Evolutionary conservation across 306 rosid genomes (phyloP).

Genomic region (Rosa lucieae): DNA sequence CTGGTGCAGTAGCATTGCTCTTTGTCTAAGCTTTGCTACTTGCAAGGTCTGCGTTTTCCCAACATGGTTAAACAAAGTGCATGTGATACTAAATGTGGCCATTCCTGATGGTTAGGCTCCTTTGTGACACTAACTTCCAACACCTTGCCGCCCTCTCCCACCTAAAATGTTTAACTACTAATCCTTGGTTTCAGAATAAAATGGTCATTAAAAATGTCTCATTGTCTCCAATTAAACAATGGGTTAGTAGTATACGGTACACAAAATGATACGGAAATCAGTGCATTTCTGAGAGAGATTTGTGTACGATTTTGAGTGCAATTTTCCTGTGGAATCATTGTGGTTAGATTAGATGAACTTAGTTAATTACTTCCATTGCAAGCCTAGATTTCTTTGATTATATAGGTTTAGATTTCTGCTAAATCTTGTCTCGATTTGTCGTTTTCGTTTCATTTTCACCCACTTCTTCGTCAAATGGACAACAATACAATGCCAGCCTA

Average conservation of each 20-base stretch:
- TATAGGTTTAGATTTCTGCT: constrained; percentile 28
- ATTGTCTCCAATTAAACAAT: constrained; percentile 10
- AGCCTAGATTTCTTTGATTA: constrained; percentile 30
- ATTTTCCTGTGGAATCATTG: constrained; percentile 8
- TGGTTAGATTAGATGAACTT: constrained; percentile 22
- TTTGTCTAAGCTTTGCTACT: constrained; percentile 2
- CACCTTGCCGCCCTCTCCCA: constrained; percentile 13
- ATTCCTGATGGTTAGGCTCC: constrained; percentile 13
- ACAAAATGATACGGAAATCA: constrained; percentile 26
- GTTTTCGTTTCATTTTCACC: background rate
- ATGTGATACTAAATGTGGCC: background rate
- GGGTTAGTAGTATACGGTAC: constrained; percentile 21
- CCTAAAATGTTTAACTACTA: background rate
- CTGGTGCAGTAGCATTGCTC: constrained; percentile 4
- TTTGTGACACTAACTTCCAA: constrained; percentile 9
- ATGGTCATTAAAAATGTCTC: background rate
- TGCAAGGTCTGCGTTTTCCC: constrained; percentile 8
- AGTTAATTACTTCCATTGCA: background rate
- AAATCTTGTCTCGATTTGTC: constrained; percentile 28
- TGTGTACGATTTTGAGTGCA: constrained; percentile 6
- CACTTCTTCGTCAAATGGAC: constrained; percentile 6
- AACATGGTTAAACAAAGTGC: constrained; percentile 1
- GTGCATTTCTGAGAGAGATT: background rate
- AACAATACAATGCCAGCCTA: constrained; percentile 38
- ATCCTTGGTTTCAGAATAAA: background rate